Evolutionary conservation across 129 eudicot species (phyloP), one percentile per base, ranked within the genome.

Genomic region (Chrysanthemum seticuspe): DNA sequence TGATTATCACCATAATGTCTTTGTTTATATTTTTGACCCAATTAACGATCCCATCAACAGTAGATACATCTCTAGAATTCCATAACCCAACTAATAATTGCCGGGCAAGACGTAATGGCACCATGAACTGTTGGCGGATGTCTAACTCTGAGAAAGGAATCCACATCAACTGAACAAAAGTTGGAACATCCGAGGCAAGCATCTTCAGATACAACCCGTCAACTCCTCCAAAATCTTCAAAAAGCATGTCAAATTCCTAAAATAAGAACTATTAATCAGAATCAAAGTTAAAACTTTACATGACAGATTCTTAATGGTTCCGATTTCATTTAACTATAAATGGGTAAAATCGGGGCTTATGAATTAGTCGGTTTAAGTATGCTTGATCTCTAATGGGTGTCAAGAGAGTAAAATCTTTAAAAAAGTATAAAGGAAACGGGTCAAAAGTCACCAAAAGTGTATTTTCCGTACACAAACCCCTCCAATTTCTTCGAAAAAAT

Each of bases 161-260:
- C 96, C 95, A 82, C 96, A 89, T 92, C 64, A 92, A 78, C 74
- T 89, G 86, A 74, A 89, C 84, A 57, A 75, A 65, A 72, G 89
- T 89, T 62, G 96, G 98, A 57, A 85, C 77, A 70, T 86, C 82
- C 68, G 91, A 80, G 13, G 95, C 96, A 77, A 87, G 74, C 98
- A 92, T 89, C 81, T 86, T 85, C 70, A 87, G 58, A 80, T 87
- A 89, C 79, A 89, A 80, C 59, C 90, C 95, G 64, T 89, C 95
- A 80, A 89, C 82, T 74, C 98, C 95, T 76, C 95, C 98, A 76
- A 89, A 85, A 44, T 89, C 96, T 83, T 89, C 96, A 80, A 87
- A 92, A 10, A 82, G 74, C 78, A 80, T 80, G 29, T 87, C 95
- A 74, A 68, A 87, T 74, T 89, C 95, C 98, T 92, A 88, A 19